These are phyloP conservation scores for Hibiscus tridactylites DNA, from an alignment of 345 rosid genomes.

Conservation along the genomic window DNA sequence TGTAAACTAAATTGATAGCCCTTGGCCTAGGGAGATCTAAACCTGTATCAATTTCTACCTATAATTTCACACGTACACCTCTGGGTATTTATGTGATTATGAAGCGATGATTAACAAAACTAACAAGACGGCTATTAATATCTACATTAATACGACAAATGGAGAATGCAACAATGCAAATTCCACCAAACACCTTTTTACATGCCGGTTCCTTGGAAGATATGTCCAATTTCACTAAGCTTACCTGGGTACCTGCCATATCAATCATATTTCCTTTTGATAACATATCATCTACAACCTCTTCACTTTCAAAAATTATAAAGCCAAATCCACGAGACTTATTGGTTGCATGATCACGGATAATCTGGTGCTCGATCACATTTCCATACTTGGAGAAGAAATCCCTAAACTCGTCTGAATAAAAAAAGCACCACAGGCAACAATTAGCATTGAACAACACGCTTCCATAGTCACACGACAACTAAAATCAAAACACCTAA, in stretches of 20 bases:
- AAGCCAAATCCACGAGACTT: conserved; percentile 57
- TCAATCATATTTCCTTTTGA: conserved; percentile 88
- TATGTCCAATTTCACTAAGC: conserved; percentile 24
- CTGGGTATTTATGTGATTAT: not conserved
- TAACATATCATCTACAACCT: not conserved
- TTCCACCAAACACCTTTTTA: conserved; percentile 3
- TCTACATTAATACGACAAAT: not conserved
- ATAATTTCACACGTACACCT: conserved; percentile 6
- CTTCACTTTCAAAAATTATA: conserved; percentile 1
- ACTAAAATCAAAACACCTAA: not conserved
- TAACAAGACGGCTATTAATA: not conserved
- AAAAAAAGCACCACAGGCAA: conserved; percentile 26
- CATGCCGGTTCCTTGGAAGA: conserved; percentile 17
- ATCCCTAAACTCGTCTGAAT: conserved; percentile 64
- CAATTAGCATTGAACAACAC: not conserved
- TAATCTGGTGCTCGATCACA: conserved; percentile 79
- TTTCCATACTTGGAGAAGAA: conserved; percentile 77
- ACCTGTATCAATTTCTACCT: conserved; percentile 34
- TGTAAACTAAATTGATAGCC: conserved; percentile 34
- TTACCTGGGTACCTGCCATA: conserved; percentile 91
- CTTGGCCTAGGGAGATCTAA: conserved; percentile 24
- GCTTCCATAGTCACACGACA: not conserved
- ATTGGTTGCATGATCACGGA: conserved; percentile 85
- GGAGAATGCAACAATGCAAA: not conserved
- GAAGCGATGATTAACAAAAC: not conserved